Base-by-base conservation (phyloP, 495 filamentous ascomycete species). In the Trichoderma asperelloides region DNA sequence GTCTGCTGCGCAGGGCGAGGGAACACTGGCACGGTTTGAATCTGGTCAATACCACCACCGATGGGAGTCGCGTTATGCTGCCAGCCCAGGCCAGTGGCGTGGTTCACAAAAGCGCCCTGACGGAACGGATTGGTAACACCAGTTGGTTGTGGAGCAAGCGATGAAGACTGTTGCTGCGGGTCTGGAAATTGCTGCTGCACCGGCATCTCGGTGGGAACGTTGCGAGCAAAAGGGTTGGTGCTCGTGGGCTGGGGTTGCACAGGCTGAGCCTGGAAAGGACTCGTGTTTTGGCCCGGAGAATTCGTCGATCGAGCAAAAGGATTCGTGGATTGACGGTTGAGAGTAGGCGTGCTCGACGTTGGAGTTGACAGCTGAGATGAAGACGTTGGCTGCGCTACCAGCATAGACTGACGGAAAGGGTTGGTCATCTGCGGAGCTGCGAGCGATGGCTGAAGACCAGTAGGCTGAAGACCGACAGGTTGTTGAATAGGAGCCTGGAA, bases 121-220 rank as follows among this genome's bases (percentile, higher is more conserved):
- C 94, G 85, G 85, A 98, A 97, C 1, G 94, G 94, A 74, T 98
- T 98, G 18, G 94, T 98, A 71, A 87, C 93, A 9, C 93, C 94
- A 2, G 95, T 96, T 4, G 87, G 85, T 68, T 89, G 87, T 21
- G 83, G 79, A 65, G 81, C 78, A 18, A 89, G 78, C 74, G 1
- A 70, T 77, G 18, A 74, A 74, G 63, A 78, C 79, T 3, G 85
- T 80, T 55, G 55, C 25, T 60, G 55, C 28, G 12, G 55, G 12
- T 30, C 25, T 11, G 27, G 55, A 12, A 28, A 11, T 25, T 60
- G 55, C 25, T 60, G 55, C 55, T 27, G 68, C 40, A 64, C 62
- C 64, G 69, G 45, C 49, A 68, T 13, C 71, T 75, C 74, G 74
- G 69, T 80, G 71, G 72, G 70, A 65, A 81, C 80, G 65, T 76